Conservation (phyloP, 305 asterid species). For the Plantago lanceolata region DNA sequence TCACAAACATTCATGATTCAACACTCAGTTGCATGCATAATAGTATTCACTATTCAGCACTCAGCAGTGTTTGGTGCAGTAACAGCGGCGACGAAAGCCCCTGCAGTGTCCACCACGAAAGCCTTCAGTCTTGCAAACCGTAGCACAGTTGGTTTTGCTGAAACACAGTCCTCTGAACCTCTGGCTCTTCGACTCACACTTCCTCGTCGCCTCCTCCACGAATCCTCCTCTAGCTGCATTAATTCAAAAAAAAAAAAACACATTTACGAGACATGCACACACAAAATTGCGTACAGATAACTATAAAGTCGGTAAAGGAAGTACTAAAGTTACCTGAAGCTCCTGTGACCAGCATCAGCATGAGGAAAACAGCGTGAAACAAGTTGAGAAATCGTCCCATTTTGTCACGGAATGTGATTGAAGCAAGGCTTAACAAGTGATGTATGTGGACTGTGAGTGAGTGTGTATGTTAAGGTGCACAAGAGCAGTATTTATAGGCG, state of each 20-base stretch:
- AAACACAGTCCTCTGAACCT: slow-evolving; percentile 42
- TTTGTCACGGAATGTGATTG: not conserved
- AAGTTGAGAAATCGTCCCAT: not conserved
- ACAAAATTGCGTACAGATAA: not conserved
- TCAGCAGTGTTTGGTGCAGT: slow-evolving; percentile 27
- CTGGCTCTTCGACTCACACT: slow-evolving; percentile 45
- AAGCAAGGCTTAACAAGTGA: not conserved
- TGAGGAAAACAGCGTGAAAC: slow-evolving; percentile 6
- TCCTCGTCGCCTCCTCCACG: slow-evolving; percentile 46
- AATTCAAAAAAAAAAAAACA: not conserved
- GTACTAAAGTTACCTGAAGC: slow-evolving; percentile 10
- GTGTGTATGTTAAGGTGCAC: not conserved
- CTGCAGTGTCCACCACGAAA: slow-evolving; percentile 52
- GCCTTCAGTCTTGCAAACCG: slow-evolving; percentile 52
- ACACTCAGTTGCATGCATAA: not conserved
- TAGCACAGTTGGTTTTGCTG: slow-evolving; percentile 38
- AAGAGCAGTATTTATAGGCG: not conserved
- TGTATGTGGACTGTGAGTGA: not conserved
- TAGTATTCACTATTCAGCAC: too few relatives aligned
- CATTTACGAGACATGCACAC: not conserved
- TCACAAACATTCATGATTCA: not conserved
- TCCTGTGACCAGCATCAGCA: slow-evolving; percentile 7
- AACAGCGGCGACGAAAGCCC: slow-evolving; percentile 58
- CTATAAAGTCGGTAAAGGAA: not conserved
- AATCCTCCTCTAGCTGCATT: not conserved